phyloP scores from a whole-genome alignment of 495 filamentous ascomycete species.

The Hyaloscypha finlandica region DNA sequence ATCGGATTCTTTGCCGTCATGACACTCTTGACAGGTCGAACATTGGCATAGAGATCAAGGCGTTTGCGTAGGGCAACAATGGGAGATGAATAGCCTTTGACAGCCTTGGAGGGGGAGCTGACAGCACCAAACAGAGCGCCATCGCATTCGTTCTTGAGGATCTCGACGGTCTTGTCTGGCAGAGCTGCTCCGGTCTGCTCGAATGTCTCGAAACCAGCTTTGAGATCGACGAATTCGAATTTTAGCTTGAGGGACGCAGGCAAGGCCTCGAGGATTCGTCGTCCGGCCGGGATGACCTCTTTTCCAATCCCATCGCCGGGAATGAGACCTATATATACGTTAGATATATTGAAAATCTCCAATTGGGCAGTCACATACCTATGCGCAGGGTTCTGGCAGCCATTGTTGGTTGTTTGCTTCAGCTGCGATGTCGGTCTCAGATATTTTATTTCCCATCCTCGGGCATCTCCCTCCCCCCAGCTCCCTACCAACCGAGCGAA shows the following conservation, averaged over 20 bases:
- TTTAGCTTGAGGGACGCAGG: slow-evolving; percentile 79
- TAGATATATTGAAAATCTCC: neutral
- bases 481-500: neutral
- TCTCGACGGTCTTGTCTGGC: slow-evolving; percentile 85
- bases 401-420: slow-evolving; percentile 38
- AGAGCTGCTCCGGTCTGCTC: slow-evolving; percentile 83
- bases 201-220: slow-evolving; percentile 93
- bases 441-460: slow-evolving; percentile 13
- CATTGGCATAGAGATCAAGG: slow-evolving; percentile 94
- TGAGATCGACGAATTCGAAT: slow-evolving; percentile 90
- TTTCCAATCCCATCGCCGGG: slow-evolving; percentile 98
- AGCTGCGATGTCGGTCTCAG: slow-evolving; percentile 24
- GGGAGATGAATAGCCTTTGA: slow-evolving; percentile 93
- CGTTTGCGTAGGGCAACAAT: slow-evolving; percentile 97
- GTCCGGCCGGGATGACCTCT: slow-evolving; percentile 96
- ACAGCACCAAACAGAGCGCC: slow-evolving; percentile 97
- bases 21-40: slow-evolving; percentile 92
- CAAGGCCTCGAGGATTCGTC: slow-evolving; percentile 85
- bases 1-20: slow-evolving; percentile 62
- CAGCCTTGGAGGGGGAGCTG: slow-evolving; percentile 84
- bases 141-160: slow-evolving; percentile 85
- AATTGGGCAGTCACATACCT: slow-evolving; percentile 43
- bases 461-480: neutral
- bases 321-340: slow-evolving; percentile 70
- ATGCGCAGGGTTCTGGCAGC: slow-evolving; percentile 61